Conservation (phyloP, 2,329 filamentous ascomycete species). For the Teratosphaeria epicoccoides region DNA sequence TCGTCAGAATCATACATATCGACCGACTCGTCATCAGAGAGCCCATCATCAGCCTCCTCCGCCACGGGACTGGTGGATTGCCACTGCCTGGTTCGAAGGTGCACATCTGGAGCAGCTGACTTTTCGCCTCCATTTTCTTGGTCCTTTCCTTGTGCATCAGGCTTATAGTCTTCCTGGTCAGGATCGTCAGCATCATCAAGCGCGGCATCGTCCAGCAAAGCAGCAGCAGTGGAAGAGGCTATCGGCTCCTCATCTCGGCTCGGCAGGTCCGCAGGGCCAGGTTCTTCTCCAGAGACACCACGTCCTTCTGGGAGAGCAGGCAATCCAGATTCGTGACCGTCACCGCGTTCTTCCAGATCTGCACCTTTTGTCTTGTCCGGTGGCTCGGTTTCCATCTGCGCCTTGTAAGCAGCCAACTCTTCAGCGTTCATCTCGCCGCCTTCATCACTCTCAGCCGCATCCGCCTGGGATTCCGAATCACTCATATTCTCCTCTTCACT, state of each 20-base stretch:
- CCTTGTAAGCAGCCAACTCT: slow-evolving; percentile 21
- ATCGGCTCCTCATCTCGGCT: background rate
- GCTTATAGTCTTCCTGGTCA: slow-evolving; percentile 1
- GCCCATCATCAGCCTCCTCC: slow-evolving; percentile 29
- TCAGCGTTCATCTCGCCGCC: slow-evolving; percentile 48
- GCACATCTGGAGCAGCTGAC: background rate
- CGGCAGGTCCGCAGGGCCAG: background rate
- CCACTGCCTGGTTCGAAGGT: background rate
- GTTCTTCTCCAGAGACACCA: slow-evolving; percentile 1
- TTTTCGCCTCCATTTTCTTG: slow-evolving; percentile 1
- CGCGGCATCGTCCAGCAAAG: slow-evolving; percentile 2
- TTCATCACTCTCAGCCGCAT: slow-evolving; percentile 37
- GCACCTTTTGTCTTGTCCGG: slow-evolving; percentile 23
- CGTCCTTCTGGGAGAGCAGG: slow-evolving; percentile 6
- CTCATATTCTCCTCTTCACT: slow-evolving; percentile 40
- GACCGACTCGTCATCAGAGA: slow-evolving; percentile 28
- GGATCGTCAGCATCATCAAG: slow-evolving; percentile 9
- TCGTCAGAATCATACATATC: slow-evolving; percentile 30
- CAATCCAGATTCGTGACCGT: background rate
- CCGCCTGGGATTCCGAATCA: slow-evolving; percentile 54
- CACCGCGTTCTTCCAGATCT: slow-evolving; percentile 22
- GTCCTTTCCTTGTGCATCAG: background rate
- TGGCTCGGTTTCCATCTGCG: slow-evolving; percentile 18
- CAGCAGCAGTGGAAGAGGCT: background rate
- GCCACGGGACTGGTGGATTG: background rate